Evolutionary conservation across 805 yeast genomes (phyloP).

Genomic region (Yarrowia sp.): DNA sequence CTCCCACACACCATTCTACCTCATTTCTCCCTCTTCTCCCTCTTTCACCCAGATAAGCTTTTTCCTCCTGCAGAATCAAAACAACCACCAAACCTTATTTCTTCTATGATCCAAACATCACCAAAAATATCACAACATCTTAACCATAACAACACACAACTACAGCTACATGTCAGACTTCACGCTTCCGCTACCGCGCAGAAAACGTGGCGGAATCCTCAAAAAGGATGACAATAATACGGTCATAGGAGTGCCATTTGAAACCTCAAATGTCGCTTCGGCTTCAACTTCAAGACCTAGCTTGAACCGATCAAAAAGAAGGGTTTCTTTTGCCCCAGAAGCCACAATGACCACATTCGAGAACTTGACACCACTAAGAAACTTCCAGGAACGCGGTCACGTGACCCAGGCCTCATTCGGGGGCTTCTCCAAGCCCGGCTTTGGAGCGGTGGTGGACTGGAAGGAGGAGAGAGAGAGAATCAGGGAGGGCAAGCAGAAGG

Average conservation of each 20-base stretch:
- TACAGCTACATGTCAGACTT: slow-evolving; percentile 26
- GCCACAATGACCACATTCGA: slow-evolving; percentile 36
- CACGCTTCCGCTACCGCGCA: slow-evolving; percentile 12
- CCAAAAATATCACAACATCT: neutral
- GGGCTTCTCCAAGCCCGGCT: slow-evolving; percentile 17
- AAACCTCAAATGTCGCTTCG: neutral
- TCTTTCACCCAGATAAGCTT: slow-evolving; percentile 6
- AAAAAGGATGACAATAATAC: slow-evolving; percentile 38
- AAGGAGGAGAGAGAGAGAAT: slow-evolving; percentile 7
- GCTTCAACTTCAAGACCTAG: slow-evolving; percentile 1
- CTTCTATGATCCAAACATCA: neutral
- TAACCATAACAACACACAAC: neutral
- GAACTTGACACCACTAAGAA: slow-evolving; percentile 20
- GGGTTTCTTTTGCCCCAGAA: slow-evolving; percentile 32
- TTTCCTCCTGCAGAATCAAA: slow-evolving; percentile 3
- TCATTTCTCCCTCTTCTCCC: neutral
- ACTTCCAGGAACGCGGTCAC: neutral
- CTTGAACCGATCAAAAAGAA: slow-evolving; percentile 14
- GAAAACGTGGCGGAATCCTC: slow-evolving; percentile 31
- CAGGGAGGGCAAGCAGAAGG: neutral
- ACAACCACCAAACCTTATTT: slow-evolving; percentile 7
- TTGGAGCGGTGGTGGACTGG: slow-evolving; percentile 16
- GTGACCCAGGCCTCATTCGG: slow-evolving; percentile 9
- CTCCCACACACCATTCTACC: too few relatives aligned
- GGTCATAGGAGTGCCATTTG: slow-evolving; percentile 27